Percentiles rank a stretch among this genome's conserved stretches.
Conservation (phyloP, 192 early-diverging fungal genomes). For the Lobosporangium transversale region DNA sequence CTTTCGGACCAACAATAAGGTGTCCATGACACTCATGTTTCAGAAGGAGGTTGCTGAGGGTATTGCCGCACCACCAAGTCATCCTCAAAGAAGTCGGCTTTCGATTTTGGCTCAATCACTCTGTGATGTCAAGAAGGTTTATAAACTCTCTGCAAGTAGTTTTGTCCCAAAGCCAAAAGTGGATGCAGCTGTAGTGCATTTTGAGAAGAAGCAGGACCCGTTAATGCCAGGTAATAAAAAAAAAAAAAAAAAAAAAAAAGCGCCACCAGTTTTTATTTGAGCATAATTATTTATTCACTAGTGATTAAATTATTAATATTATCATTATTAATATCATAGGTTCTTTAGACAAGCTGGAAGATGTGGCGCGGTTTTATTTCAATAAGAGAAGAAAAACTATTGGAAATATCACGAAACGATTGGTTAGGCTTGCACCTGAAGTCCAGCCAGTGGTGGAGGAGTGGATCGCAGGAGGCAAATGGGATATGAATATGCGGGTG, state of each 20-base stretch:
- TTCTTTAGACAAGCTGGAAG: conserved; percentile 66
- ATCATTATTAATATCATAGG: conserved; percentile 19
- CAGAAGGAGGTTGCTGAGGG: conserved; percentile 82
- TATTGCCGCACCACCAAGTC: conserved; percentile 64
- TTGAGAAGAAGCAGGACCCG: conserved; percentile 60
- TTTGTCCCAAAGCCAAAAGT: conserved; percentile 85
- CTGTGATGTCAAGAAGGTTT: conserved; percentile 71
- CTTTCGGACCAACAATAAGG: conserved; percentile 56
- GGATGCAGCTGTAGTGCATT: conserved; percentile 77
- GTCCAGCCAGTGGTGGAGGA: conserved; percentile 32
- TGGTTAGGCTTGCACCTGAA: conserved; percentile 32
- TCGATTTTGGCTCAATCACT: conserved; percentile 79
- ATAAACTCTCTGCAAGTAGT: conserved; percentile 65
- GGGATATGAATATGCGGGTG: conserved; percentile 67
- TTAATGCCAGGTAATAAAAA: conserved; percentile 52
- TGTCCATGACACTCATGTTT: conserved; percentile 87
- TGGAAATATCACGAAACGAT: conserved; percentile 63
- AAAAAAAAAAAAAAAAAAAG: background rate
- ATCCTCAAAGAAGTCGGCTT: conserved; percentile 67
- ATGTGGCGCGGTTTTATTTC: conserved; percentile 70
- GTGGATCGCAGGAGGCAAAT: conserved; percentile 61
- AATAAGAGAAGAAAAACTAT: conserved; percentile 77
- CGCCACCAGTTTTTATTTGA: background rate
- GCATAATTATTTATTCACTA: background rate
- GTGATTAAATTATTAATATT: background rate